Evolutionary conservation across 306 rosid genomes (phyloP).

Genomic region (Crataegus laevigata): DNA sequence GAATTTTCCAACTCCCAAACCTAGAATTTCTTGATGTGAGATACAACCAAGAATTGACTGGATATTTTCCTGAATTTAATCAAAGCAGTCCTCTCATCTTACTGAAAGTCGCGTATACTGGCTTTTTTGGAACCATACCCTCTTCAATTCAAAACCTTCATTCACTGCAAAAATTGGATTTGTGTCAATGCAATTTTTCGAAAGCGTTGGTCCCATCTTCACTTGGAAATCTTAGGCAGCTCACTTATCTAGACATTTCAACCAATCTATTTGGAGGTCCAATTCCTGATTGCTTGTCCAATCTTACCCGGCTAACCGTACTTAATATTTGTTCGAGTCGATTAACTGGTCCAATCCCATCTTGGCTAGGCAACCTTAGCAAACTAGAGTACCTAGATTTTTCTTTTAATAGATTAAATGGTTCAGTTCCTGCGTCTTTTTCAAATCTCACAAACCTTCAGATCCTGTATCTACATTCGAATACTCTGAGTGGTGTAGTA

Average conservation of each 20-base stretch:
- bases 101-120: neutral
- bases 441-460: neutral
- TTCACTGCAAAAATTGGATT: neutral
- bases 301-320: neutral
- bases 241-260: neutral
- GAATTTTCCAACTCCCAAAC: slow-evolving; percentile 1
- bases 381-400: rapidly evolving
- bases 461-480: rapidly evolving
- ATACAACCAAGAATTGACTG: neutral
- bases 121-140: neutral
- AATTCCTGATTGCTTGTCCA: neutral
- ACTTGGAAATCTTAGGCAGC: neutral
- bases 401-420: rapidly evolving
- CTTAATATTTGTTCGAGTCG: rapidly evolving
- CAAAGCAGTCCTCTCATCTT: neutral
- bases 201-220: slow-evolving; percentile 7
- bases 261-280: neutral
- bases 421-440: neutral
- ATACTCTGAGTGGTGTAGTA: neutral
- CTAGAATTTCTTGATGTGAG: neutral
- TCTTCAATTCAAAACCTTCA: slow-evolving; percentile 3
- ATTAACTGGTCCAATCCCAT: neutral
- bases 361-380: slow-evolving; percentile 4
- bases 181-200: neutral
- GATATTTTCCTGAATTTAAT: slow-evolving; percentile 11